Evolutionary conservation across 1,139 yeast genomes (phyloP).

Genomic region (Taphrina pruni): DNA sequence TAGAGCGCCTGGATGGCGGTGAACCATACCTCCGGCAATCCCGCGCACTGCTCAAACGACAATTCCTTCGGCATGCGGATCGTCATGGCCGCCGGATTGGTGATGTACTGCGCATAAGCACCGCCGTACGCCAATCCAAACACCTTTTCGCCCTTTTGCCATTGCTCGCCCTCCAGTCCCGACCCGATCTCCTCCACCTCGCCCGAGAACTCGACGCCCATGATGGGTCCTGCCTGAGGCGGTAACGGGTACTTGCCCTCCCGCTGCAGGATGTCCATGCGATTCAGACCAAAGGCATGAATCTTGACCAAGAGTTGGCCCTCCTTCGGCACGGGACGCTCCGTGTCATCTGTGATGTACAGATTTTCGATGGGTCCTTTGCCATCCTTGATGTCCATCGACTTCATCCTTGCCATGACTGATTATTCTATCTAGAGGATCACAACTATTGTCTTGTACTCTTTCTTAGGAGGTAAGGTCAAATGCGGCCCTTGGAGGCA

Average conservation of each 20-base stretch:
- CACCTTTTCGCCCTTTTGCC: slow-evolving; percentile 52
- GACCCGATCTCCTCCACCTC: slow-evolving; percentile 46
- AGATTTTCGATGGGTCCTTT: slow-evolving; percentile 49
- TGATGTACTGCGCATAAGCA: slow-evolving; percentile 53
- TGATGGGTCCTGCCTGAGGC: slow-evolving; percentile 49
- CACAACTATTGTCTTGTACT: not conserved
- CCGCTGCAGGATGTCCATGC: slow-evolving; percentile 52
- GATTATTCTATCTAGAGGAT: not conserved
- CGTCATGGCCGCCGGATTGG: slow-evolving; percentile 49
- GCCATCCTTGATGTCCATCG: slow-evolving; percentile 48
- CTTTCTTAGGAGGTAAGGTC: not conserved
- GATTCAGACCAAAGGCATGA: slow-evolving; percentile 51
- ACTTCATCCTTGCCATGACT: slow-evolving; percentile 47
- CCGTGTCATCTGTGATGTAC: slow-evolving; percentile 47
- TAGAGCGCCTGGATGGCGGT: slow-evolving; percentile 51
- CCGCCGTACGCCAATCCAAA: slow-evolving; percentile 54
- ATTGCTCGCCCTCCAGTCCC: slow-evolving; percentile 43
- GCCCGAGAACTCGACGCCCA: slow-evolving; percentile 54
- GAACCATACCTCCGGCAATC: slow-evolving; percentile 53
- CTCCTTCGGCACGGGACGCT: slow-evolving; percentile 46
- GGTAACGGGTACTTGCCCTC: slow-evolving; percentile 50
- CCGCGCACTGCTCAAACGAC: slow-evolving; percentile 50
- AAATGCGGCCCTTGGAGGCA: too few relatives aligned
- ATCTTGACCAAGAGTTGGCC: slow-evolving; percentile 51
- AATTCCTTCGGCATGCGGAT: slow-evolving; percentile 48